Evolutionary conservation across 176 grass and related monocot species (phyloP).

Genomic region (Dendrocalamus sinicus): DNA sequence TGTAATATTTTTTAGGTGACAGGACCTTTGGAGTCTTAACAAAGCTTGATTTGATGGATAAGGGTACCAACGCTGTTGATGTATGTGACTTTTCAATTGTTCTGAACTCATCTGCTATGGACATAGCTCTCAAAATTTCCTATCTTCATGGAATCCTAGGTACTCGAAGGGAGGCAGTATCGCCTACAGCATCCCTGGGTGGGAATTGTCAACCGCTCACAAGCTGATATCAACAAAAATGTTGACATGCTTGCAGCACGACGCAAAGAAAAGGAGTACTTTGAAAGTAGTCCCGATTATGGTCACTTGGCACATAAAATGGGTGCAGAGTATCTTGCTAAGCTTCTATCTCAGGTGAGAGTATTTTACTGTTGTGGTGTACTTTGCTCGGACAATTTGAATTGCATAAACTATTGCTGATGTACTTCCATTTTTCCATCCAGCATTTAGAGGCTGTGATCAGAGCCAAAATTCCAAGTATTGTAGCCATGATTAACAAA

Average conservation of each 20-base stretch:
- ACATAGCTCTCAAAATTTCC: slow-evolving; percentile 23
- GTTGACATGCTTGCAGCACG: slow-evolving; percentile 95
- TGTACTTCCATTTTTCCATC: slow-evolving; percentile 39
- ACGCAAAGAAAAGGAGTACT: slow-evolving; percentile 91
- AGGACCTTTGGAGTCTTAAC: slow-evolving; percentile 97
- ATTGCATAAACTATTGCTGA: slow-evolving; percentile 28
- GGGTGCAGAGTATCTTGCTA: slow-evolving; percentile 98
- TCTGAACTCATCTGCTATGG: neutral
- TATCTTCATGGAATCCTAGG: slow-evolving; percentile 58
- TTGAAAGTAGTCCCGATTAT: slow-evolving; percentile 95
- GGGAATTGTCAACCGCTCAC: slow-evolving; percentile 96
- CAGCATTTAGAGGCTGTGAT: slow-evolving; percentile 96
- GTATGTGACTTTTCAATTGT: slow-evolving; percentile 53
- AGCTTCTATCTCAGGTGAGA: slow-evolving; percentile 91
- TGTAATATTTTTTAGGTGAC: slow-evolving; percentile 66
- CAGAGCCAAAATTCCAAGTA: slow-evolving; percentile 96
- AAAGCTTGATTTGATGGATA: slow-evolving; percentile 99
- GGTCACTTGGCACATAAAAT: slow-evolving; percentile 97
- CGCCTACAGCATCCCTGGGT: slow-evolving; percentile 97
- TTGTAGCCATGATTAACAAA: slow-evolving; percentile 97
- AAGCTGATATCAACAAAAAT: slow-evolving; percentile 99
- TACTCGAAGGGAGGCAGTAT: slow-evolving; percentile 97
- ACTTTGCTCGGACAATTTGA: neutral
- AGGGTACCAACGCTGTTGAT: slow-evolving; percentile 98
- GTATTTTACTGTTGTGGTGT: slow-evolving; percentile 8